Base-by-base conservation (phyloP, 225 moss, liverwort and hornwort genomes). In the Antitrichia curtipendula region DNA sequence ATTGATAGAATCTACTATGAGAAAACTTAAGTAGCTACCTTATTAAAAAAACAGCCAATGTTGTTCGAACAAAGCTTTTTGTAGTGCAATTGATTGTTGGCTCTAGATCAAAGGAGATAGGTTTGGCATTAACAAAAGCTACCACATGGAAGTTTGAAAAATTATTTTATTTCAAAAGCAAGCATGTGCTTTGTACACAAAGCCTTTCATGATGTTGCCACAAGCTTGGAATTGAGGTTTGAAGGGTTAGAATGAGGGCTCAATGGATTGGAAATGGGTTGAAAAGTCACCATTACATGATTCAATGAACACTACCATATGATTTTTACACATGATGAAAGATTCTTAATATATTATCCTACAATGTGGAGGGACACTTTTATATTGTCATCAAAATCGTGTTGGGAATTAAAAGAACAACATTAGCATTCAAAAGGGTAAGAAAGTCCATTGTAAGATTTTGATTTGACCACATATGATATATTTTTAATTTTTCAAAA, bases 311-410 rank as follows among this genome's bases (percentile, higher is more conserved):
- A 66, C 4, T 12, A 22, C 38, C 5, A 38, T 66, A 18, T 4
- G 1, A 22, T 66, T n/a, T 21, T 12, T 66, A n/a, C 0, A 66
- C 11, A 21, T n/a, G 7, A n/a, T n/a, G 12, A 21, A 20, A n/a
- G 1, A 41, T 8, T 40, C 2, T 69, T 69, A n/a, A n/a, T n/a
- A 15, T 5, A 69, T 25, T 41, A 8, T 14, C 24, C 4, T 38
- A 24, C 10, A 40, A 40, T 40, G 7, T 69, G 3, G 24, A 40
- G 23, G 12, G 7, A n/a, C 13, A 38, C 13, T 22, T 12, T 23
- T 23, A 38, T 1, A 32, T 13, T 68, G 13, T 38, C 38, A 68
- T n/a, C n/a, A 0, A 1, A 6, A 6, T 0, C 1, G 0, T 23
- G 4, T 40, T 64, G 10, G 6, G 0, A 19, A 36, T 12, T 22